Evolutionary conservation across 371 early-diverging fungal genomes (phyloP).

Genomic region (Phascolomyces articulosus): DNA sequence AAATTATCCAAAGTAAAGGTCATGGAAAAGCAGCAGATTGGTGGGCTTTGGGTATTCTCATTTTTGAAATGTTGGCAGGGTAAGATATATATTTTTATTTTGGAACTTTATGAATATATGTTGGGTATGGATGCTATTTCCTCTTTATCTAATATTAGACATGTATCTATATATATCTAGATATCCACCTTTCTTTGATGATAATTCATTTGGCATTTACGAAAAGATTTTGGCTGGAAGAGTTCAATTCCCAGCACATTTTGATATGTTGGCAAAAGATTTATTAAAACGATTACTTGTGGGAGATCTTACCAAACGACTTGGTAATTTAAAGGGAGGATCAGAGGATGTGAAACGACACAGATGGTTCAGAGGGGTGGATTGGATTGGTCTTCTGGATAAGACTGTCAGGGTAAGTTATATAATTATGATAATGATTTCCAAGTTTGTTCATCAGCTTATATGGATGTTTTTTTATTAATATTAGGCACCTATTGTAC

Average conservation of each 20-base stretch:
- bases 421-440: no score
- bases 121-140: neutral
- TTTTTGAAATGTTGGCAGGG: constrained; percentile 96
- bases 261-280: constrained; percentile 91
- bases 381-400: constrained; percentile 80
- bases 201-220: constrained; percentile 90
- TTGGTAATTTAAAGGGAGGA: constrained; percentile 85
- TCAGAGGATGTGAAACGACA: constrained; percentile 85
- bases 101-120: neutral
- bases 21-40: constrained; percentile 98
- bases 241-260: constrained; percentile 88
- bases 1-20: constrained; percentile 96
- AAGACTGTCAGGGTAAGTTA: constrained; percentile 61
- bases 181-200: constrained; percentile 97
- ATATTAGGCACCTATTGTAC: constrained; percentile 84
- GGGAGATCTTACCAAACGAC: constrained; percentile 89
- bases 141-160: no score
- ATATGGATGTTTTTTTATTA: neutral
- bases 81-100: constrained; percentile 22
- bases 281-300: constrained; percentile 90
- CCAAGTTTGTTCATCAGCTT: no score
- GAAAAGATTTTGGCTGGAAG: constrained; percentile 93
- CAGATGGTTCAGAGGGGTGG: constrained; percentile 86
- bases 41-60: constrained; percentile 98
- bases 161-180: no score